phyloP scores from a whole-genome alignment of 306 rosid species.

The Dalbergia cochinchinensis region DNA sequence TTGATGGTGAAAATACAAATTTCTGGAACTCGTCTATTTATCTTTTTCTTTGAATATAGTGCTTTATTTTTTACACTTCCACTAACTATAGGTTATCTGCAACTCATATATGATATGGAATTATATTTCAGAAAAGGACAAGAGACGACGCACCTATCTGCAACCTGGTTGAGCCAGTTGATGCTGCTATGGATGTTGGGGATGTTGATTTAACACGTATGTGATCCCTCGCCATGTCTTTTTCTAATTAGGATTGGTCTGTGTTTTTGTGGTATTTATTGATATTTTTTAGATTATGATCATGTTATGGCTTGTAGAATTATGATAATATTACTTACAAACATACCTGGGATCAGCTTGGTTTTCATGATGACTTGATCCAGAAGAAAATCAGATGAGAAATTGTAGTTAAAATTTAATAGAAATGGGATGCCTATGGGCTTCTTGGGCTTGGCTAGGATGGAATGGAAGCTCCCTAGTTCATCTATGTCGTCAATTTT shows the following conservation, averaged over 20 bases:
- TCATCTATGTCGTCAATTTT: constrained; percentile 8
- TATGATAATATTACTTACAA: constrained; percentile 20
- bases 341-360: constrained; percentile 26
- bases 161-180: constrained; percentile 57
- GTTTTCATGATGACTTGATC: constrained; percentile 35
- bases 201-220: constrained; percentile 61
- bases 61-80: constrained; percentile 31
- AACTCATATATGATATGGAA: constrained; percentile 43
- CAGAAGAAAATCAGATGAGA: constrained; percentile 33
- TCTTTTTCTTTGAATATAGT: constrained; percentile 16
- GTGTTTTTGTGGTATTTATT: constrained; percentile 30
- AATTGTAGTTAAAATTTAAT: constrained; percentile 20
- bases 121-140: constrained; percentile 68
- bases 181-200: constrained; percentile 53
- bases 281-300: constrained; percentile 11
- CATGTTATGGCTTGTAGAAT: constrained; percentile 23
- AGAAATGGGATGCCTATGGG: constrained; percentile 5
- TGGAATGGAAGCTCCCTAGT: constrained; percentile 16
- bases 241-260: constrained; percentile 20
- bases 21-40: constrained; percentile 20
- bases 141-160: constrained; percentile 46
- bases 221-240: constrained; percentile 40
- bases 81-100: constrained; percentile 32
- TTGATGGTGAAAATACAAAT: constrained; percentile 20
- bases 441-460: constrained; percentile 12